phyloP scores from a whole-genome alignment of 2,329 filamentous ascomycete species.

The Fusarium scirpi region DNA sequence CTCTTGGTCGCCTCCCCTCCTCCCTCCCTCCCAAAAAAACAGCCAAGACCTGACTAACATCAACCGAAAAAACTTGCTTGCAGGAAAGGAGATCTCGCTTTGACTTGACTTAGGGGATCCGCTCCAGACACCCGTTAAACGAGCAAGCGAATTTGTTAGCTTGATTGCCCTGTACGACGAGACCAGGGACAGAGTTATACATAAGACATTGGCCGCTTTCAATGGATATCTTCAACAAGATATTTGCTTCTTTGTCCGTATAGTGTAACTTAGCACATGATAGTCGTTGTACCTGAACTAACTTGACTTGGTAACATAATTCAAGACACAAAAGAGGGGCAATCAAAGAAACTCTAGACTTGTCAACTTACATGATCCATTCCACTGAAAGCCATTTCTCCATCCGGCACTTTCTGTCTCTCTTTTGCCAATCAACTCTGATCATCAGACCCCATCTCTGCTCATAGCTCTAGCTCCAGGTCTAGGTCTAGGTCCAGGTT shows the following conservation, averaged over 20 bases:
- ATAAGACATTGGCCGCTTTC: conserved; percentile 7
- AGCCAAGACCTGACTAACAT: conserved; percentile 27
- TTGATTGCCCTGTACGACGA: conserved; percentile 41
- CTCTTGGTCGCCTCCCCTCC: conserved; percentile 18
- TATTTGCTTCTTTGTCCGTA: not conserved
- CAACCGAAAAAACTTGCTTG: conserved; percentile 12
- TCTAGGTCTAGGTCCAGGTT: not conserved
- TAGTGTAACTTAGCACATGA: conserved; percentile 5
- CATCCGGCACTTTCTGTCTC: conserved; percentile 21
- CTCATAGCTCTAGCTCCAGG: conserved; percentile 22
- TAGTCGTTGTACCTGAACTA: not conserved
- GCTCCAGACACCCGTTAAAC: conserved; percentile 1
- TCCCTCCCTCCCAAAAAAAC: not conserved
- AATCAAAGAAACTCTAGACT: conserved; percentile 13
- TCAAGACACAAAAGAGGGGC: conserved; percentile 25
- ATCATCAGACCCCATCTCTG: conserved; percentile 26
- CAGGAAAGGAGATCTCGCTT: conserved; percentile 25
- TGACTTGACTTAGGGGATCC: not conserved
- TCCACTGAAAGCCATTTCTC: conserved; percentile 9
- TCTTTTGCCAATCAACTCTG: conserved; percentile 23
- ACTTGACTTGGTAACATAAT: not conserved
- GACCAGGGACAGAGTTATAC: conserved; percentile 9
- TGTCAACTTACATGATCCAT: not conserved
- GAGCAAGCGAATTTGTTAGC: conserved; percentile 32
- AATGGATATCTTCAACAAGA: conserved; percentile 12